Conservation (phyloP, 768 basidiomycete genomes). For the Wakefieldia striispora region DNA sequence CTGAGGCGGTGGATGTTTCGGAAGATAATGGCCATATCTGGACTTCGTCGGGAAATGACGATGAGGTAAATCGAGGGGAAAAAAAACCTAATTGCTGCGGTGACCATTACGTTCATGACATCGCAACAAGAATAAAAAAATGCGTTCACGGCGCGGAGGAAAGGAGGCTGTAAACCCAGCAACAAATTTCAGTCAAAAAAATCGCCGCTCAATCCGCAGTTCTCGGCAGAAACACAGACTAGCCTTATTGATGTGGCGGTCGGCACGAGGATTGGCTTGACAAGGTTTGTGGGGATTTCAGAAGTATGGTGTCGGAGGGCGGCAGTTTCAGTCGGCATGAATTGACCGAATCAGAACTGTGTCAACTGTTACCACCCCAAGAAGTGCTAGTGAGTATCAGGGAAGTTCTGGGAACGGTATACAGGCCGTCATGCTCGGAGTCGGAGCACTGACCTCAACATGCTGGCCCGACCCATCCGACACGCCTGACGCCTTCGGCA, state of each 20-base stretch:
- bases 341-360: not conserved
- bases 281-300: too few species aligned
- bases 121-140: slow-evolving; percentile 15
- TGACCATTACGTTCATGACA: slow-evolving; percentile 25
- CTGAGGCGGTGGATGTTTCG: not conserved
- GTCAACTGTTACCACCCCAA: not conserved
- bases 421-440: not conserved
- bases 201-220: slow-evolving; percentile 27
- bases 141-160: slow-evolving; percentile 14
- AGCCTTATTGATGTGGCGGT: not conserved
- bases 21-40: not conserved
- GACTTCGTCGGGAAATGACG: slow-evolving; percentile 1
- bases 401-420: not conserved
- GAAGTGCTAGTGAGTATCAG: not conserved
- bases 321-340: too few species aligned
- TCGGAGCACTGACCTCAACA: not conserved
- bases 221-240: slow-evolving; percentile 17
- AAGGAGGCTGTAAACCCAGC: slow-evolving; percentile 17
- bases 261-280: not conserved
- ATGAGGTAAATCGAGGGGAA: slow-evolving; percentile 15
- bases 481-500: too few species aligned
- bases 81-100: slow-evolving; percentile 9
- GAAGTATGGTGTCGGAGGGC: too few species aligned
- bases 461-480: not conserved
- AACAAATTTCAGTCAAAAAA: slow-evolving; percentile 3